These are phyloP conservation scores for Tardiomyces blankii DNA, from an alignment of 1,139 yeast species.

Conservation along the genomic window DNA sequence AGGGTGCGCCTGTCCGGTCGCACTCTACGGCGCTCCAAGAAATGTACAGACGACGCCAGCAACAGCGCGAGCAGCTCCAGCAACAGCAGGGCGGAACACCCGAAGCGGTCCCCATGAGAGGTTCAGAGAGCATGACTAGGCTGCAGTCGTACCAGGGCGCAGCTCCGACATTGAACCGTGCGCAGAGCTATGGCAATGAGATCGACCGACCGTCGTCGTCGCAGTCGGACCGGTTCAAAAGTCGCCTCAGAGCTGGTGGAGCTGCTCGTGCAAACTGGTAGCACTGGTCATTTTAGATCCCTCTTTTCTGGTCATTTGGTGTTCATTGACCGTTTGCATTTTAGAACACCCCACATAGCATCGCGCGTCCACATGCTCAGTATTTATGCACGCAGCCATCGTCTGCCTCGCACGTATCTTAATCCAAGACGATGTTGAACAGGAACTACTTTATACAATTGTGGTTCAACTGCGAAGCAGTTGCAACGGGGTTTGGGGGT, in stretches of 20 bases:
- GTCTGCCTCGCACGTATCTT: not conserved
- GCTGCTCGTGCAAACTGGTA: not conserved
- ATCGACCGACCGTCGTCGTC: not conserved
- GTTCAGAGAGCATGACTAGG: not conserved
- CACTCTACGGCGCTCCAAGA: slow-evolving; percentile 14
- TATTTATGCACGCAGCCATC: not conserved
- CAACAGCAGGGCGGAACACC: slow-evolving; percentile 3
- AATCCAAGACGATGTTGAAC: not conserved
- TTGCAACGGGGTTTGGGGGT: no score
- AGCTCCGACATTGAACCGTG: not conserved
- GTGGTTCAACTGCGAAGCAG: no score
- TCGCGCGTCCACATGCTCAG: no score
- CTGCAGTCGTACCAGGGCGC: not conserved
- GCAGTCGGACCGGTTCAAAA: not conserved
- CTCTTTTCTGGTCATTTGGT: not conserved
- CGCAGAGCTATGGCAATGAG: not conserved
- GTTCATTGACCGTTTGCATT: no score
- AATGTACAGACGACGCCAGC: slow-evolving; percentile 15
- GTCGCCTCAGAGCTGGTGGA: not conserved
- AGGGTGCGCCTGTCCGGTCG: not conserved
- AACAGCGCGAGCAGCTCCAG: slow-evolving; percentile 1
- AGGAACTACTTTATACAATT: no score
- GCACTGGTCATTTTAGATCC: not conserved
- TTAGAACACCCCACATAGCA: no score
- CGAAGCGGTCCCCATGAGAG: not conserved